Percentiles rank a stretch among this genome's conserved stretches.
phyloP scores from a whole-genome alignment of 2,329 filamentous ascomycete species.

The Stylonectria norvegica region DNA sequence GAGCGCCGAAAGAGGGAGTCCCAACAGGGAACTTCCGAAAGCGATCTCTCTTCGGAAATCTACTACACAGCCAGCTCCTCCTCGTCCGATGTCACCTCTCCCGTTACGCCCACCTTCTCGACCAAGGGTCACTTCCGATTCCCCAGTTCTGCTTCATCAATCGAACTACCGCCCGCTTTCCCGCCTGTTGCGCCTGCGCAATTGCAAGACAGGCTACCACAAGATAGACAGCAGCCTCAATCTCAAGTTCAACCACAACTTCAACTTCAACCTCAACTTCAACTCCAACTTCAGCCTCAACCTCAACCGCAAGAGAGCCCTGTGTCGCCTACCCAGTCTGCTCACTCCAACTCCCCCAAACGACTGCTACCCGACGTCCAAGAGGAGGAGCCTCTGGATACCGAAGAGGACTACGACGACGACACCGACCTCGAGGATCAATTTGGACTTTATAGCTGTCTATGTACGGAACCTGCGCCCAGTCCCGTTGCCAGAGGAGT shows the following conservation, averaged over 20 bases:
- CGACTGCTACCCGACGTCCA: constrained; percentile 74
- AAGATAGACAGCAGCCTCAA: too few species aligned
- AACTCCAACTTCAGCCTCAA: background rate
- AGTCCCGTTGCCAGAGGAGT: constrained; percentile 11
- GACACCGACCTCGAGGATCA: constrained; percentile 39
- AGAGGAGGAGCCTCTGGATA: constrained; percentile 79
- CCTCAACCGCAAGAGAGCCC: constrained; percentile 42
- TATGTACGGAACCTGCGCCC: constrained; percentile 58
- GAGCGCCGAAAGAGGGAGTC: constrained; percentile 40
- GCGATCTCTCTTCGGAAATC: constrained; percentile 36
- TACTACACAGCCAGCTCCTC: constrained; percentile 53
- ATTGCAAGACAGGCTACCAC: too few species aligned
- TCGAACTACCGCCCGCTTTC: constrained; percentile 60
- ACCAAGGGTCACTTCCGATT: constrained; percentile 61
- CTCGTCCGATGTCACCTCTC: constrained; percentile 65
- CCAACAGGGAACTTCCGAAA: constrained; percentile 33
- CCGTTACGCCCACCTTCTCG: constrained; percentile 68
- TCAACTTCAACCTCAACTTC: too few species aligned
- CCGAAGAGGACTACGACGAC: constrained; percentile 56
- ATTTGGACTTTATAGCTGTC: constrained; percentile 60
- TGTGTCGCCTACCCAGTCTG: constrained; percentile 49
- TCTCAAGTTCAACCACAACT: too few species aligned
- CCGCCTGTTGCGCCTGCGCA: too few species aligned
- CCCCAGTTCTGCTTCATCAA: constrained; percentile 75
- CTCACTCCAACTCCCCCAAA: constrained; percentile 51